These are phyloP conservation scores for Botrytis medusae DNA, from an alignment of 2,329 filamentous ascomycete genomes.

Conservation along the genomic window DNA sequence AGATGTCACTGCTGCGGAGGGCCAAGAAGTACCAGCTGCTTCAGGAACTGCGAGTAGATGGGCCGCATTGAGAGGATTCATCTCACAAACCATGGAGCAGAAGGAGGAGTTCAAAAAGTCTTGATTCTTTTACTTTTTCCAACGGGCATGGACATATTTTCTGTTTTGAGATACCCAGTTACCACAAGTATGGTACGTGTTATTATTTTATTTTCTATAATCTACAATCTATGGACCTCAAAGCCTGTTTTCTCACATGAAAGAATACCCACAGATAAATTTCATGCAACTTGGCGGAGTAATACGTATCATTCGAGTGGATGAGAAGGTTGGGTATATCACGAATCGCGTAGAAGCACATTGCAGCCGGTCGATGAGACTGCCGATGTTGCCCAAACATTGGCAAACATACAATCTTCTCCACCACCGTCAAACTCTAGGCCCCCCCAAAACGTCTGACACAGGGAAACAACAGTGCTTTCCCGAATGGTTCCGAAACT, in stretches of 20 bases:
- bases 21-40: conserved; percentile 22
- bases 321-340: conserved; percentile 6
- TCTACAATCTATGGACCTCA: not conserved
- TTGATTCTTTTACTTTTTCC: conserved; percentile 3
- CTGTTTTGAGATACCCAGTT: conserved; percentile 21
- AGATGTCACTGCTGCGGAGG: conserved; percentile 19
- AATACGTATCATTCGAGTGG: conserved; percentile 14
- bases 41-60: conserved; percentile 61
- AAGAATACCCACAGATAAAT: not conserved
- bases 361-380: conserved; percentile 10
- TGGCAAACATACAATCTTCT: not conserved
- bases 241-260: not conserved
- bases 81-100: conserved; percentile 75
- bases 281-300: not conserved
- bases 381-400: not conserved
- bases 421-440: not conserved
- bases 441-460: conserved; percentile 6
- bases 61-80: conserved; percentile 83
- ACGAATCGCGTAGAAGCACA: conserved; percentile 8
- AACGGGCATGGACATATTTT: not conserved
- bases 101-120: conserved; percentile 66
- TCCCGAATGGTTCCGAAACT: conserved; percentile 22
- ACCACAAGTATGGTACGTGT: conserved; percentile 22
- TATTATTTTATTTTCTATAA: conserved; percentile 9
- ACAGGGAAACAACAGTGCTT: conserved; percentile 9